Base-by-base conservation (phyloP, 169 alveolate species). In the Blepharisma undulans region DNA sequence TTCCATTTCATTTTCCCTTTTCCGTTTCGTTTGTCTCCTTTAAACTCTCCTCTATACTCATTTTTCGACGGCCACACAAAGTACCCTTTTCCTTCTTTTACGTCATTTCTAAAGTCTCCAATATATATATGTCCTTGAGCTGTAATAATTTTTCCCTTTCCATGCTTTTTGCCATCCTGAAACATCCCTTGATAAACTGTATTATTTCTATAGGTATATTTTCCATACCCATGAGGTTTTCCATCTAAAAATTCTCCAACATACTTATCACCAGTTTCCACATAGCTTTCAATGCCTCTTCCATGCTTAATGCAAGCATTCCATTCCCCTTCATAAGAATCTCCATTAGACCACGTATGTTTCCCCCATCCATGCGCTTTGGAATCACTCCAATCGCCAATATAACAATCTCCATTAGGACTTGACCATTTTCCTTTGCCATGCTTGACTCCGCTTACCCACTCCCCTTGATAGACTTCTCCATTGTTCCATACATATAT, bases 1-100 rank as follows among this genome's bases (percentile, higher is more conserved):
- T 92, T 91, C 96, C 97, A 97, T 72, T 91, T 90, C 90, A 96
- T 98, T 91, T 93, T 91, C 7, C 98, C 98, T 59, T 95, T 95
- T 60, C 97, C 97, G 89, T 92, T 93, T 92, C 97, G 95, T 22
- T 91, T 95, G 95, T 98, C 99, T 76, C 95, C 90, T 33, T 87
- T 85, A 98, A 98, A 98, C 81, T 95, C 94, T 1, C 98, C 98
- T 60, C 94, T 3, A 79, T 89, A 86, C 84, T 84, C 59, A 61
- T 84, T 84, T 21, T 84, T 84, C 33, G 84, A 48, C 12, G 90
- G 72, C 90, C 90, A 84, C 19, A 14, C n/a, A 61, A 84, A 84
- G 90, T 33, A 84, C 36, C 90, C 90, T 19, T 19, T 12, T 34
- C 90, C 90, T 10, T 59, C 84, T 30, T 84, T 84, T 30, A 12